Conservation (phyloP, 2,329 filamentous ascomycete genomes). For the Teratosphaeria destructans region DNA sequence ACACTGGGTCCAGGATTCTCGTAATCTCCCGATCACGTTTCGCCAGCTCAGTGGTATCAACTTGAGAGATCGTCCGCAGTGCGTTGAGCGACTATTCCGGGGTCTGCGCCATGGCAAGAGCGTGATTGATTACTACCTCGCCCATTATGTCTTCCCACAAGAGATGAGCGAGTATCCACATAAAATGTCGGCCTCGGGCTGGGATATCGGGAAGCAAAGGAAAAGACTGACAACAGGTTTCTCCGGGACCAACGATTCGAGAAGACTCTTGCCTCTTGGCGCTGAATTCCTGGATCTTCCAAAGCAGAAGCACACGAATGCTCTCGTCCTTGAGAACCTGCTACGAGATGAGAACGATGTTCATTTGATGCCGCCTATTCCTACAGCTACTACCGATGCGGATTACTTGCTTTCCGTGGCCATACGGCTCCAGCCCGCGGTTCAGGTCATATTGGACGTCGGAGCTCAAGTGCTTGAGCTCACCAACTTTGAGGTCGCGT, state of each 20-base stretch:
- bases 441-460: conserved; percentile 58
- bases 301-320: conserved; percentile 53
- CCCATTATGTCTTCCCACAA: conserved; percentile 53
- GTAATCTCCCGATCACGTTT: conserved; percentile 8
- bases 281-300: conserved; percentile 52
- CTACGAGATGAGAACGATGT: conserved; percentile 42
- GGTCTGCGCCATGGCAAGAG: conserved; percentile 42
- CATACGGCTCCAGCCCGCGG: conserved; percentile 25
- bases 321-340: conserved; percentile 51
- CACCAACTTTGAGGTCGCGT: conserved; percentile 45
- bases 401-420: conserved; percentile 38
- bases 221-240: conserved; percentile 57
- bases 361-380: conserved; percentile 4
- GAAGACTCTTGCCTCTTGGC: conserved; percentile 48
- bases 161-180: conserved; percentile 54
- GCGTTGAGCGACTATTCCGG: conserved; percentile 20
- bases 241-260: conserved; percentile 60
- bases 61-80: conserved; percentile 15
- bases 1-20: conserved; percentile 11
- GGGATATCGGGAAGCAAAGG: conserved; percentile 50
- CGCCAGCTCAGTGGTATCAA: conserved; percentile 16
- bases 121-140: conserved; percentile 56
- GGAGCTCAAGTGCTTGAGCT: conserved; percentile 60
- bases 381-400: conserved; percentile 7
- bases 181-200: conserved; percentile 56